phyloP scores from a whole-genome alignment of 1,284 basidiomycete species.

The Jaminaea rosea region DNA sequence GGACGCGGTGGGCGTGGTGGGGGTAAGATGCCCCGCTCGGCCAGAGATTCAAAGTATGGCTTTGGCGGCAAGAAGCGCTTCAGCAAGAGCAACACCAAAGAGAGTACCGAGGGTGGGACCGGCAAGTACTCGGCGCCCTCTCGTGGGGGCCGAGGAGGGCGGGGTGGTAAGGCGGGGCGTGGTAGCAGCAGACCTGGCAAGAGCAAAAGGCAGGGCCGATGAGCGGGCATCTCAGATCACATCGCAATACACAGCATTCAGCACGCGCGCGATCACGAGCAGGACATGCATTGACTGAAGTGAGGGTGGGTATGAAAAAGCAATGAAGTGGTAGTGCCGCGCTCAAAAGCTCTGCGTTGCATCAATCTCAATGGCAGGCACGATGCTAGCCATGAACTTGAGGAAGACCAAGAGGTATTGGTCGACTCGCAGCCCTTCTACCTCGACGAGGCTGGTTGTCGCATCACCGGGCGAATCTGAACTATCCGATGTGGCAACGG shows the following conservation, averaged over 20 bases:
- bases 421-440: conserved; percentile 38
- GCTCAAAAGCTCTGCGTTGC: conserved; percentile 22
- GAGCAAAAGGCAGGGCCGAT: too few species aligned
- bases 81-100: conserved; percentile 38
- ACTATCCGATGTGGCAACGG: background rate
- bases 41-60: conserved; percentile 39
- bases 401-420: conserved; percentile 46
- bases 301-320: too few species aligned
- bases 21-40: conserved; percentile 32
- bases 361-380: conserved; percentile 45
- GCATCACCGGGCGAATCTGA: conserved; percentile 2
- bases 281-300: too few species aligned
- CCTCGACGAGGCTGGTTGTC: conserved; percentile 12
- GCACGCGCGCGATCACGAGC: too few species aligned
- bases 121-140: conserved; percentile 32
- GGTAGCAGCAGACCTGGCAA: too few species aligned
- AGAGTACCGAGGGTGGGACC: conserved; percentile 16
- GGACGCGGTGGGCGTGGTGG: conserved; percentile 5
- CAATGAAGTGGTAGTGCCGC: too few species aligned
- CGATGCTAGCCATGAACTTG: conserved; percentile 45
- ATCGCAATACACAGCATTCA: too few species aligned
- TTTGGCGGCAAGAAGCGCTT: conserved; percentile 42
- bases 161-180: too few species aligned
- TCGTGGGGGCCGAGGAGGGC: too few species aligned
- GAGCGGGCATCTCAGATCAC: too few species aligned